A percentile compares a stretch with the other conserved stretches of the same genome.
Conservation (phyloP, 768 basidiomycete species). For the Amanita phalloides region DNA sequence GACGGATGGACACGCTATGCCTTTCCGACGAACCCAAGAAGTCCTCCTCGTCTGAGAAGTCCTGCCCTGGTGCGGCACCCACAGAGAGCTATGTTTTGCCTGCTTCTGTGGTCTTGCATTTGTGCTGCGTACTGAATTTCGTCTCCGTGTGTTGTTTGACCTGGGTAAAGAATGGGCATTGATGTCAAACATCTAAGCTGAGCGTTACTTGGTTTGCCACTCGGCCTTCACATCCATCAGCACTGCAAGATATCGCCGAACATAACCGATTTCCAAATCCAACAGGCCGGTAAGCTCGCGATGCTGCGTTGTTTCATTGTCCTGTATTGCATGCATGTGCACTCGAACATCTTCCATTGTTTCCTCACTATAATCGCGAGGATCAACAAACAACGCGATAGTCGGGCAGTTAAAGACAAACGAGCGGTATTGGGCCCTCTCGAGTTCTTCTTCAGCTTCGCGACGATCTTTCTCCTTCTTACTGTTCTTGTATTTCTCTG, state of each 20-base stretch:
- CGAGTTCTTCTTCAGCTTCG: constrained; percentile 77
- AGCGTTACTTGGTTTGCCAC: constrained; percentile 42
- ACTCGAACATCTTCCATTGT: constrained; percentile 75
- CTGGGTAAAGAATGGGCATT: neutral
- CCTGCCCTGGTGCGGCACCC: constrained; percentile 10
- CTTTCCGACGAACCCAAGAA: constrained; percentile 12
- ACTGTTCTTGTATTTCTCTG: constrained; percentile 50
- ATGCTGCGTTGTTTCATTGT: constrained; percentile 57
- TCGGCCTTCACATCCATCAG: constrained; percentile 55
- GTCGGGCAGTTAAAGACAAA: constrained; percentile 18
- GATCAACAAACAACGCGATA: neutral
- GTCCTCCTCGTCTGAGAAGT: constrained; percentile 27
- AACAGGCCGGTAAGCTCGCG: constrained; percentile 58
- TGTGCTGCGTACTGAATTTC: neutral
- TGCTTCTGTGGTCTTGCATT: constrained; percentile 10
- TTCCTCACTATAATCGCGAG: constrained; percentile 53
- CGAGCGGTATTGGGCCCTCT: constrained; percentile 66
- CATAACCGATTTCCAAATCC: constrained; percentile 65
- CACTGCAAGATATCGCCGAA: constrained; percentile 62
- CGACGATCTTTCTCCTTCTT: constrained; percentile 66
- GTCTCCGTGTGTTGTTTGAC: neutral
- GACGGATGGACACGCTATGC: constrained; percentile 17
- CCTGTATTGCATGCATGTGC: constrained; percentile 71
- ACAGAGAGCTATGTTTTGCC: constrained; percentile 12
- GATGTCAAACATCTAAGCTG: neutral